Percentiles rank a stretch among this genome's conserved stretches.
Conservation (phyloP, 2,329 filamentous ascomycete genomes). For the Westerdykella ornata region DNA sequence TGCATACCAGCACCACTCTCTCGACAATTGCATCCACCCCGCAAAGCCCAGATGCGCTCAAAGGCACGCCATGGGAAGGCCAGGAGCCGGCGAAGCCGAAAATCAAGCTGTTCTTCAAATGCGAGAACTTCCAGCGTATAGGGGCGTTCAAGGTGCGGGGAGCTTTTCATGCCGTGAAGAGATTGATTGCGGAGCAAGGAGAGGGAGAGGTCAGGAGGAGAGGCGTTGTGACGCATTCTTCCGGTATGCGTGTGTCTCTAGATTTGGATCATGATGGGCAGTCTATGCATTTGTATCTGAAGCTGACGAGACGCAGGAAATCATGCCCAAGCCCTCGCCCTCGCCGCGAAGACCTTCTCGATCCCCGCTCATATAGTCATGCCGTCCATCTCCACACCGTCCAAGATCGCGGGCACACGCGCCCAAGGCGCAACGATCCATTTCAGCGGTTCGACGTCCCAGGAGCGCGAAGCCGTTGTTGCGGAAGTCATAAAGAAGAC, state of each 20-base stretch:
- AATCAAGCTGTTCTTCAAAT: slow-evolving; percentile 84
- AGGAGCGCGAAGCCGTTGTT: slow-evolving; percentile 74
- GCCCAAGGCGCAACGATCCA: slow-evolving; percentile 71
- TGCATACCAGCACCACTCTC: slow-evolving; percentile 72
- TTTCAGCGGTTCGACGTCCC: slow-evolving; percentile 73
- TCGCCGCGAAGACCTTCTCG: slow-evolving; percentile 66
- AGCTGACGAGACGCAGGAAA: slow-evolving; percentile 57
- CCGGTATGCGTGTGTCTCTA: slow-evolving; percentile 50
- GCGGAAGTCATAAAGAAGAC: slow-evolving; percentile 62
- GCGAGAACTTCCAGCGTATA: slow-evolving; percentile 84
- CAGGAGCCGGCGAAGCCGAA: slow-evolving; percentile 55
- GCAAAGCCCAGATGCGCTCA: slow-evolving; percentile 49
- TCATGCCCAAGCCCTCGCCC: slow-evolving; percentile 85
- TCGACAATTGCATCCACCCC: slow-evolving; percentile 67
- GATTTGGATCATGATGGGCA: slow-evolving; percentile 4
- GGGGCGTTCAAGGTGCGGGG: slow-evolving; percentile 91
- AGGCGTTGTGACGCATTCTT: slow-evolving; percentile 86
- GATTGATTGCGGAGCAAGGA: slow-evolving; percentile 55
- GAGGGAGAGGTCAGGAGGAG: slow-evolving; percentile 44
- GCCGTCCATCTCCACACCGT: slow-evolving; percentile 76
- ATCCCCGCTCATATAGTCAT: slow-evolving; percentile 87
- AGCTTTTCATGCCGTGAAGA: slow-evolving; percentile 76
- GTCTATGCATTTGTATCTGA: not conserved
- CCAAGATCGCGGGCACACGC: slow-evolving; percentile 77
- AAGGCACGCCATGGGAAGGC: slow-evolving; percentile 53